Evolutionary conservation across 306 rosid species (phyloP), one percentile per base, ranked within the genome.

Genomic region (Trichosanthes cucumerina): DNA sequence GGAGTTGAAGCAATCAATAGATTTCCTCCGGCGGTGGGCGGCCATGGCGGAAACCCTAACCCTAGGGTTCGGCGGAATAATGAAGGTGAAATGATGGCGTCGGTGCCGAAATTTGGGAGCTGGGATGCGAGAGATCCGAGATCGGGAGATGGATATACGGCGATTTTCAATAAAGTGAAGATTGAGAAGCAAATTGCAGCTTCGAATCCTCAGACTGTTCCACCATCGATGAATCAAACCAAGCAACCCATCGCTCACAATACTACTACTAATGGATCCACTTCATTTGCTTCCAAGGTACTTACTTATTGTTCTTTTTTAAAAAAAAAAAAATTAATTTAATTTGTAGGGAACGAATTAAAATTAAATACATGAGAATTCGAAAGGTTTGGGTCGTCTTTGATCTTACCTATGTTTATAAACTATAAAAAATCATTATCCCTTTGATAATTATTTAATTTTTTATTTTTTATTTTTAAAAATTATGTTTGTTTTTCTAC

Each of bases 21-120:
- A 77, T 57, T 34, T 26, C 41, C 82, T 16, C 74, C 59, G 58
- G 16, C 41, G 14, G 77, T 13, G 33, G 18, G 0, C 54, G 33
- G 75, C 7, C 19, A 71, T 46, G 43, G 41, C 14, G 39, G 21
- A 6, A 71, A 44, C 36, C 57, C 39, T 26, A 73, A 23, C 41
- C 50, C 50, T 53, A 56, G 11, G 24, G 9, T 28, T 12, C 73
- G 14, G 13, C 53, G 26, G 76, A 81, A 83, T 66, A 73, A 83
- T 66, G 82, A 80, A 3, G 79, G 81, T 15, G 76, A 70, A 75
- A 75, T 44, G 68, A 70, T 44, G 47, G 43, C 79, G 6, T 64
- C 86, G 24, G 36, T 89, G 62, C 91, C 91, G 41, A 86, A 89
- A 84, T 89, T 89, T 41, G 91, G 91, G 18, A 84, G 71, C 39